Base-by-base conservation (phyloP, 2,329 filamentous ascomycete genomes). In the Venturia pyrina region DNA sequence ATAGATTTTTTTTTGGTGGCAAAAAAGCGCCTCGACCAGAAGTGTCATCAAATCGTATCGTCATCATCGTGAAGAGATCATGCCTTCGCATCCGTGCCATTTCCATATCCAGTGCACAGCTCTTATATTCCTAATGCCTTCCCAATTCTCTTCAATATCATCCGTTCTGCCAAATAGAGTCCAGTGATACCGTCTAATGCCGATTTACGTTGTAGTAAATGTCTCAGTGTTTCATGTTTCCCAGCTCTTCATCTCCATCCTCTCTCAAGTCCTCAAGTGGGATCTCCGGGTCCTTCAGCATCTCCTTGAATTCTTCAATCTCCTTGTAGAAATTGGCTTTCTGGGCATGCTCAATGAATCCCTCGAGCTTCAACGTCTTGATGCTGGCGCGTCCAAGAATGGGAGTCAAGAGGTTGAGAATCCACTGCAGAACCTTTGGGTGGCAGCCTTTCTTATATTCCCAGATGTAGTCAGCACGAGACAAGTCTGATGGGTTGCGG, bases 291-390 rank as follows among this genome's bases (percentile, higher is more conserved):
- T 44, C 60, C 24, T 32, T 17, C 1, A 40, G 34, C n/a, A 43
- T 40, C 1, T n/a, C 15, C 5, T 28, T 43, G 19, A 10, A 62
- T 13, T 37, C n/a, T 13, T 32, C 32, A 59, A 34, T 34, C 2
- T 37, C 28, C 11, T 64, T 53, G 44, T 34, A 19, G 44, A 64
- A 64, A 44, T 40, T 21, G 6, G 21, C 34, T 24, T 40, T 64
- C 62, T 64, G 62, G 7, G 24, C 62, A 10, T 43, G 62, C 21
- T 64, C 56, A 28, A 64, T 41, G 17, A 32, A 50, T 6, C 62
- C 62, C 28, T 56, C 62, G 17, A 64, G 10, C 11, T 53, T 46
- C 37, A 64, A 34, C 24, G 21, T 32, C n/a, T 64, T 56, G 13
- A 44, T 34, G 37, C 21, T 24, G 24, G 44, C 32, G 6, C 44